Conservation (phyloP, 2,329 filamentous ascomycete genomes). For the Beauveria australis region DNA sequence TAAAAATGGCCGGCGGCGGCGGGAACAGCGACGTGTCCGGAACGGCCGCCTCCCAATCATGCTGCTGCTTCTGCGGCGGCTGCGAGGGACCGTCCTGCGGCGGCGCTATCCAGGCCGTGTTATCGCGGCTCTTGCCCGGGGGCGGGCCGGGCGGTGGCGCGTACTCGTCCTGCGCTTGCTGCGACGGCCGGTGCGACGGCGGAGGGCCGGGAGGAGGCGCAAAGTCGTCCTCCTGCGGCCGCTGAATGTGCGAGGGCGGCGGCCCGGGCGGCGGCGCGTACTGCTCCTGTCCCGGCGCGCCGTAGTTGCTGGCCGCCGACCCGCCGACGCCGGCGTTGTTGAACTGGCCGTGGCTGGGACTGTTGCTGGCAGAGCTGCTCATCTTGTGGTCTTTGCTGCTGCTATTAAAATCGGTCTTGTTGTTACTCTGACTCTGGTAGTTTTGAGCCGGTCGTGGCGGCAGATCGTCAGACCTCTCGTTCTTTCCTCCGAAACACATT, state of each 20-base stretch:
- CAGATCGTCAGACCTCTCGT: constrained; percentile 30
- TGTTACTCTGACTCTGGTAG: constrained; percentile 11
- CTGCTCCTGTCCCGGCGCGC: neutral
- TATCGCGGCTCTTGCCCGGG: neutral
- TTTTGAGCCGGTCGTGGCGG: constrained; percentile 31
- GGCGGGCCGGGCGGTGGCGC: no score
- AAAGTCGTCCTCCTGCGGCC: constrained; percentile 10
- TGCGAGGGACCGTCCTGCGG: constrained; percentile 17
- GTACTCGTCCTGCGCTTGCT: no score
- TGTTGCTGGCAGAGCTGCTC: constrained; percentile 10
- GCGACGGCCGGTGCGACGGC: constrained; percentile 16
- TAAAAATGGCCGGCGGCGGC: constrained; percentile 60
- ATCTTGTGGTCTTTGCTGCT: constrained; percentile 12
- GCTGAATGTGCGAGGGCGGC: constrained; percentile 16
- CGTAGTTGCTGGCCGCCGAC: neutral
- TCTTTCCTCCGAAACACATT: constrained; percentile 45
- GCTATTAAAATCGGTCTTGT: neutral
- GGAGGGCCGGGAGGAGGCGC: constrained; percentile 30
- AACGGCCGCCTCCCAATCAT: constrained; percentile 64
- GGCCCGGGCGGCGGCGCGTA: constrained; percentile 25
- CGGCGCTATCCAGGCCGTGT: constrained; percentile 16
- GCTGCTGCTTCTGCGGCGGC: constrained; percentile 35
- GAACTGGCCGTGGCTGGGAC: constrained; percentile 11
- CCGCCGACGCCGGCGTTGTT: neutral
- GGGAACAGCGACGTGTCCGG: constrained; percentile 67